Percentiles rank a stretch among this genome's conserved stretches.
Conservation (phyloP, 2,329 filamentous ascomycete genomes). For the Paradendryphiella salina region DNA sequence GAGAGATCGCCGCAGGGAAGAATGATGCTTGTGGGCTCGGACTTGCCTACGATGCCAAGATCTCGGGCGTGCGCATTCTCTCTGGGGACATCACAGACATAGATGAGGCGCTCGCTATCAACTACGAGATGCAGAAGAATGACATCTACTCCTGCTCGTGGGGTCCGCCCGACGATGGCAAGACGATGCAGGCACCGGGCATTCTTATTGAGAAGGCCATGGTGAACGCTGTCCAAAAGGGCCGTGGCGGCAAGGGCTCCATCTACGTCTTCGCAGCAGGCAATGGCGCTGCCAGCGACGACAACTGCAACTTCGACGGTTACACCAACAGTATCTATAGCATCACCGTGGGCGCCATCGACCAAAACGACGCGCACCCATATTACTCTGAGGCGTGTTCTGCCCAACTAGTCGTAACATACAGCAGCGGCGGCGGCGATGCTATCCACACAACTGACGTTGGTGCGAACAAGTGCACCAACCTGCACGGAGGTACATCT, state of each 20-base stretch:
- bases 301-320: constrained; percentile 99
- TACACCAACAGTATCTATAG: constrained; percentile 99
- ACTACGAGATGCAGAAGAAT: constrained; percentile 88
- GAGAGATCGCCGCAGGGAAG: constrained; percentile 87
- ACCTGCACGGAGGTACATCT: constrained; percentile 88
- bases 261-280: constrained; percentile 97
- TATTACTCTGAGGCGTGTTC: constrained; percentile 98
- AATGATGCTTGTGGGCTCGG: constrained; percentile 96
- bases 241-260: constrained; percentile 78
- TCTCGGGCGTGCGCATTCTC: constrained; percentile 90
- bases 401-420: constrained; percentile 92
- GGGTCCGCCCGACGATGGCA: constrained; percentile 92
- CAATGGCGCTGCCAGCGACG: constrained; percentile 82
- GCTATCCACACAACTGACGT: constrained; percentile 97
- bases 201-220: constrained; percentile 87
- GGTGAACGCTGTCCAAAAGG: constrained; percentile 88
- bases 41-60: constrained; percentile 87
- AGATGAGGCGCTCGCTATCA: constrained; percentile 90
- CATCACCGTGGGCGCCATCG: constrained; percentile 92
- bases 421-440: constrained; percentile 87
- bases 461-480: constrained; percentile 76
- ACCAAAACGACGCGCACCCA: constrained; percentile 82
- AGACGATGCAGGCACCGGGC: constrained; percentile 90
- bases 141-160: constrained; percentile 99
- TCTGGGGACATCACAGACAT: constrained; percentile 88